These are phyloP conservation scores for Darksidea phi DNA, from an alignment of 495 filamentous ascomycete genomes.

Conservation along the genomic window DNA sequence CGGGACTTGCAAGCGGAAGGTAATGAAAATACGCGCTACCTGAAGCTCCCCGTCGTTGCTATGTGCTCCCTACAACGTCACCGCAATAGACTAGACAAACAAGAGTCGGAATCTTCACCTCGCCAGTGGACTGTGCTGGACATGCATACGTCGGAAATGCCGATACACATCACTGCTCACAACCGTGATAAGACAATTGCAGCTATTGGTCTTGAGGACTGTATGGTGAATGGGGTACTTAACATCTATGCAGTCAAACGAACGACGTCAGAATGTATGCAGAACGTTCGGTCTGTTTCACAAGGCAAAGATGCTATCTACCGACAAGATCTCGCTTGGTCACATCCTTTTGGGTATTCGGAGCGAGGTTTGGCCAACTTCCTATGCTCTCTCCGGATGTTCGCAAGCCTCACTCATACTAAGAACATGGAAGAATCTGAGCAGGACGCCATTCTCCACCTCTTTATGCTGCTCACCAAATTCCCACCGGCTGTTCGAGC, in stretches of 20 bases:
- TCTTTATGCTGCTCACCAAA: slow-evolving; percentile 35
- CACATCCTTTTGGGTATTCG: slow-evolving; percentile 27
- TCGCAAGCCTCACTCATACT: slow-evolving; percentile 29
- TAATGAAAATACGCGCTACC: neutral
- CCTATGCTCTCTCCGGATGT: slow-evolving; percentile 39
- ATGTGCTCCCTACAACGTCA: slow-evolving; percentile 23
- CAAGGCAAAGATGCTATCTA: slow-evolving; percentile 38
- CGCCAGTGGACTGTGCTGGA: slow-evolving; percentile 26
- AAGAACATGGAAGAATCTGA: slow-evolving; percentile 29
- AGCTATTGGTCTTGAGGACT: slow-evolving; percentile 1
- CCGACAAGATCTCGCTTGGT: slow-evolving; percentile 24
- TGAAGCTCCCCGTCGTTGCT: slow-evolving; percentile 18
- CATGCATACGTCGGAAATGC: slow-evolving; percentile 30
- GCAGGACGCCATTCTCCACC: slow-evolving; percentile 40
- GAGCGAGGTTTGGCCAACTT: slow-evolving; percentile 41
- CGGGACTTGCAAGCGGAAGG: neutral
- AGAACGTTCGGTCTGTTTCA: neutral
- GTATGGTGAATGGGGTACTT: slow-evolving; percentile 35
- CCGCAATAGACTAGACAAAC: slow-evolving; percentile 4
- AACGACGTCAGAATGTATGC: neutral
- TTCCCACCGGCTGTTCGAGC: slow-evolving; percentile 40
- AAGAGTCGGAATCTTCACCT: slow-evolving; percentile 11
- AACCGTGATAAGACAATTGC: slow-evolving; percentile 18
- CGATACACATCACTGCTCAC: slow-evolving; percentile 31
- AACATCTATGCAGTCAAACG: slow-evolving; percentile 40